Percentiles rank a stretch among this genome's conserved stretches.
phyloP scores from a whole-genome alignment of 495 filamentous ascomycete species.

The Penicillium lividum region DNA sequence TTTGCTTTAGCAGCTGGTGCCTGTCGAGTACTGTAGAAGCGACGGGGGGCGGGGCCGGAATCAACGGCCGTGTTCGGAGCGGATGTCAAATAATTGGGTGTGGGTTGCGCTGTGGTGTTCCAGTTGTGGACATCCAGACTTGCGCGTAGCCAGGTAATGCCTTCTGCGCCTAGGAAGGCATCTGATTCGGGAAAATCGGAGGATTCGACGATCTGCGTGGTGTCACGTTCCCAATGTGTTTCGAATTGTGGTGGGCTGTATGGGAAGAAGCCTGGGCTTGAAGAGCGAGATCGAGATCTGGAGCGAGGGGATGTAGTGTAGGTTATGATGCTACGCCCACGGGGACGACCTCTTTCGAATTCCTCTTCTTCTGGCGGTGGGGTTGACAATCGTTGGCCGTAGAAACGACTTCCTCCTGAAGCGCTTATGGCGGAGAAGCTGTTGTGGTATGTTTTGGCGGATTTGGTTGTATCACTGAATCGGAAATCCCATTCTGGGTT shows the following conservation, averaged over 20 bases:
- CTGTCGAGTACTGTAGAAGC: slow-evolving; percentile 24
- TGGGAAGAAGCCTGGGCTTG: slow-evolving; percentile 20
- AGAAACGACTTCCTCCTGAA: slow-evolving; percentile 18
- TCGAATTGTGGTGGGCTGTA: slow-evolving; percentile 25
- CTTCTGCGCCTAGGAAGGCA: slow-evolving; percentile 15
- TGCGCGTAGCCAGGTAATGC: slow-evolving; percentile 19
- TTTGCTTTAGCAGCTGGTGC: background rate
- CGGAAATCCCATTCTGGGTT: background rate
- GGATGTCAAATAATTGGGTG: background rate
- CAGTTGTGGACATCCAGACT: background rate
- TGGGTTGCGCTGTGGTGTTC: background rate
- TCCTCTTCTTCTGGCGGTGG: slow-evolving; percentile 11
- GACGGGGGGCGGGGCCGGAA: slow-evolving; percentile 11
- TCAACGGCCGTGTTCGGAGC: background rate
- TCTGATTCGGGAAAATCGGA: slow-evolving; percentile 1
- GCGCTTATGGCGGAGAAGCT: slow-evolving; percentile 10
- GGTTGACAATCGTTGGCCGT: slow-evolving; percentile 14
- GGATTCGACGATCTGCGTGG: background rate
- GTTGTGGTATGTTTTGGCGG: background rate
- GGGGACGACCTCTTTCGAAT: slow-evolving; percentile 7
- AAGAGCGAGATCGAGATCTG: slow-evolving; percentile 19
- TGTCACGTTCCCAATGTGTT: slow-evolving; percentile 8
- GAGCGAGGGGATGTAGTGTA: background rate
- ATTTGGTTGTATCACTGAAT: background rate
- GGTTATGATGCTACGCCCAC: slow-evolving; percentile 12